phyloP scores from a whole-genome alignment of 2,329 filamentous ascomycete species.

The Pseudogymnoascus pannorum region DNA sequence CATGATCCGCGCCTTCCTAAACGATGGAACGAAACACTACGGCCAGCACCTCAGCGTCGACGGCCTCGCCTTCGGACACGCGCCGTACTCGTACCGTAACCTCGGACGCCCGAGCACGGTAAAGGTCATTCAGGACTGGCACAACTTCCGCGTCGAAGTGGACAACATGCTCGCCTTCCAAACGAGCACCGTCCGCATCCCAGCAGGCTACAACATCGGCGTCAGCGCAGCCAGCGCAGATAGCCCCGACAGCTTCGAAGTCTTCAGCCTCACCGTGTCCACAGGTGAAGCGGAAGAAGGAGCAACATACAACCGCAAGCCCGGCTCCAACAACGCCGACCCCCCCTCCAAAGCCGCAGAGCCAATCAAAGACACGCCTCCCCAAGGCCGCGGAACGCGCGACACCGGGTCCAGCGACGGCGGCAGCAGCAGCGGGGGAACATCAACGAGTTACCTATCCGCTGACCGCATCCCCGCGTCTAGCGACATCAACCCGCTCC shows the following conservation, averaged over 20 bases:
- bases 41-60: conserved; percentile 70
- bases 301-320: conserved; percentile 20
- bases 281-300: conserved; percentile 37
- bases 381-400: background rate
- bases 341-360: background rate
- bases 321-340: conserved; percentile 13
- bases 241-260: conserved; percentile 87
- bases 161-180: conserved; percentile 80
- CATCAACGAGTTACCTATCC: conserved; percentile 30
- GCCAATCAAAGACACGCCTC: conserved; percentile 12
- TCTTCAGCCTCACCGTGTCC: conserved; percentile 77
- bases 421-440: background rate
- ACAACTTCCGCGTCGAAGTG: conserved; percentile 67
- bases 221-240: conserved; percentile 84
- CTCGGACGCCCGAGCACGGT: conserved; percentile 76
- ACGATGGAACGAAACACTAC: conserved; percentile 80
- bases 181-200: conserved; percentile 70
- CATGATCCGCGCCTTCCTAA: conserved; percentile 84
- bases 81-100: conserved; percentile 85
- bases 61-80: conserved; percentile 85
- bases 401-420: too few relatives aligned
- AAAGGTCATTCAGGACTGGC: conserved; percentile 60
- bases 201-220: conserved; percentile 75
- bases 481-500: conserved; percentile 41
- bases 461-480: conserved; percentile 41